Evolutionary conservation across 257 asterid species (phyloP).

Genomic region (Oldenlandia corymbosa): DNA sequence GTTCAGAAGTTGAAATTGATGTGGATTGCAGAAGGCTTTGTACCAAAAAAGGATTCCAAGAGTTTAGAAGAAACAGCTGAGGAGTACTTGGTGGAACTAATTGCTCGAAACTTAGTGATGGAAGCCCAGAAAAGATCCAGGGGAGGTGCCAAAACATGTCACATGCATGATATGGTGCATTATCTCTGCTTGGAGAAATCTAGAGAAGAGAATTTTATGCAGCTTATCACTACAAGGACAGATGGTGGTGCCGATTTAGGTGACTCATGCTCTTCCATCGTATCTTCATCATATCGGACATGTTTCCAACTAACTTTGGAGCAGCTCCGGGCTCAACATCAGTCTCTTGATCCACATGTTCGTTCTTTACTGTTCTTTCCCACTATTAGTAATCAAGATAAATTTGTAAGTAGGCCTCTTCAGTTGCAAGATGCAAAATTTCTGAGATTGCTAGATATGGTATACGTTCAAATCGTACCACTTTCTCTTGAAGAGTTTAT

Average conservation of each 20-base stretch:
- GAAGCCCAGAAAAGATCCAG: conserved; percentile 6
- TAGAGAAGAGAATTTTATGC: too few relatives aligned
- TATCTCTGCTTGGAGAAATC: conserved; percentile 9
- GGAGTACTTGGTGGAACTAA: conserved; percentile 7
- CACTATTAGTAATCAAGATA: background rate
- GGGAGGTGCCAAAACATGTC: conserved; percentile 14
- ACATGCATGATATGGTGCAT: conserved; percentile 17
- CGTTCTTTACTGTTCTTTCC: conserved; percentile 1
- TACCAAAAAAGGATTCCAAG: background rate
- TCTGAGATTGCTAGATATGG: conserved; percentile 18
- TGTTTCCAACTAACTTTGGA: background rate
- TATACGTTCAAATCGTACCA: too few relatives aligned
- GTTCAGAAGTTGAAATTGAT: conserved; percentile 7
- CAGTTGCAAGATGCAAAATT: background rate
- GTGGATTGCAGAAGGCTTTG: conserved; percentile 19
- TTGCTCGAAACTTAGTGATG: conserved; percentile 7
- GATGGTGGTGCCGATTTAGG: too few relatives aligned
- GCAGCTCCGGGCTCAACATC: background rate
- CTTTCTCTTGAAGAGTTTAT: too few relatives aligned
- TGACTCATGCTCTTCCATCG: too few relatives aligned
- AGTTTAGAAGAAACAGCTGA: conserved; percentile 11
- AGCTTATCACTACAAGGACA: background rate
- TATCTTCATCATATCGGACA: background rate
- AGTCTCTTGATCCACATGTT: conserved; percentile 3
- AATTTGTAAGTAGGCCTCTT: background rate